Conservation (phyloP, 2,329 filamentous ascomycete species). For the Dothideomycetes sp. region DNA sequence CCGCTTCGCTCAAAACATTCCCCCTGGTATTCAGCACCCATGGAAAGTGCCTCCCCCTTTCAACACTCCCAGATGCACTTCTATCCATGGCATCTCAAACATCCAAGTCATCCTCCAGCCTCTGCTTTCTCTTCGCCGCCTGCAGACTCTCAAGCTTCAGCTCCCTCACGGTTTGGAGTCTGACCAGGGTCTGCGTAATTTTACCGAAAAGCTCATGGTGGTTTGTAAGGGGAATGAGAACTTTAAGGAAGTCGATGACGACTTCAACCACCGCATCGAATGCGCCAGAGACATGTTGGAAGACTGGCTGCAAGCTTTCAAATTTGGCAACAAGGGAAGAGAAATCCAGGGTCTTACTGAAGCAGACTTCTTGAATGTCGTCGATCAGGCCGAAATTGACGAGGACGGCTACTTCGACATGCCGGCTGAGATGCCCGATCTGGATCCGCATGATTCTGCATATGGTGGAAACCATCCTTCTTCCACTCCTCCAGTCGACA, state of each 20-base stretch:
- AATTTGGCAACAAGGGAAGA: background rate
- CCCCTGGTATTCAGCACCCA: background rate
- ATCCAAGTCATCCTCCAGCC: conserved; percentile 22
- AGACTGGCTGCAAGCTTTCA: conserved; percentile 7
- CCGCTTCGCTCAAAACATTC: conserved; percentile 17
- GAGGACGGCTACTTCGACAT: too few relatives aligned
- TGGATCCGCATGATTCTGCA: too few relatives aligned
- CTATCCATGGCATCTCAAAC: conserved; percentile 20
- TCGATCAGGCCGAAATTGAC: too few relatives aligned
- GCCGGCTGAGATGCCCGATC: too few relatives aligned
- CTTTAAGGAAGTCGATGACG: background rate
- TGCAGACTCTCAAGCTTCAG: conserved; percentile 20
- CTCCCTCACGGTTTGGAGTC: conserved; percentile 17
- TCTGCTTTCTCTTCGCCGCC: conserved; percentile 18
- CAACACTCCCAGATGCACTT: conserved; percentile 18
- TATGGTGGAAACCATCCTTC: too few relatives aligned
- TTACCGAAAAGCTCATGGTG: conserved; percentile 16
- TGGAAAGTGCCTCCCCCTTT: conserved; percentile 5
- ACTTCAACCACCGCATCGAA: conserved; percentile 15
- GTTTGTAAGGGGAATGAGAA: conserved; percentile 16
- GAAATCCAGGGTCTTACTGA: too few relatives aligned
- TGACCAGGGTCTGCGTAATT: conserved; percentile 16
- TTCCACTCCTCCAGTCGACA: too few relatives aligned
- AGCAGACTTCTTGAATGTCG: too few relatives aligned
- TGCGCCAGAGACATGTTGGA: conserved; percentile 14